Percentiles rank a stretch among this genome's conserved stretches.
phyloP scores from a whole-genome alignment of 1,284 basidiomycete species.

The Kwoniella shivajii region DNA sequence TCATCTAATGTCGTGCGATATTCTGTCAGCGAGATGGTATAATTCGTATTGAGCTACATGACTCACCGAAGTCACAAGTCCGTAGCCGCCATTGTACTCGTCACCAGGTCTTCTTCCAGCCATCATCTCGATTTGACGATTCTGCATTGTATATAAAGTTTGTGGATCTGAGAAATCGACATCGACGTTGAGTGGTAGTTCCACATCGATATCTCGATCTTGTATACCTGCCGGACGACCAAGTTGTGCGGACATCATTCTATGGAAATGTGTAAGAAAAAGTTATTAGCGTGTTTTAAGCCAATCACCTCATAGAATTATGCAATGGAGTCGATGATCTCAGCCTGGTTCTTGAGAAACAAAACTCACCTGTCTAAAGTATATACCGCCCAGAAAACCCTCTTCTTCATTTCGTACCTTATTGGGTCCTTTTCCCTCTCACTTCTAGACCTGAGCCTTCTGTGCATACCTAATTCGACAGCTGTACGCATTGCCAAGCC shows the following conservation, averaged over 20 bases:
- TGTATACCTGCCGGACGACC: slow-evolving; percentile 36
- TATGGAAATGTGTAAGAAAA: background rate
- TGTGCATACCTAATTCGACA: slow-evolving; percentile 35
- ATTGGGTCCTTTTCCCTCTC: slow-evolving; percentile 32
- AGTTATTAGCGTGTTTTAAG: background rate
- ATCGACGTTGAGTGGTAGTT: slow-evolving; percentile 36
- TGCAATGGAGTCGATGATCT: background rate
- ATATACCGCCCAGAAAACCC: slow-evolving; percentile 39
- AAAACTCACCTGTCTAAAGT: slow-evolving; percentile 34
- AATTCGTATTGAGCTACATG: background rate
- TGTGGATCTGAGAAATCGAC: slow-evolving; percentile 27
- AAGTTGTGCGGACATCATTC: slow-evolving; percentile 36
- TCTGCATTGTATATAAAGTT: slow-evolving; percentile 30
- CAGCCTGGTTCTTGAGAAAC: too few relatives aligned
- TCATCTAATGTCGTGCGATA: slow-evolving; percentile 20
- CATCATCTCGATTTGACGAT: slow-evolving; percentile 26
- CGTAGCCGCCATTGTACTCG: slow-evolving; percentile 31
- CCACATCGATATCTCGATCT: slow-evolving; percentile 40
- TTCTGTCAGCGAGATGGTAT: background rate
- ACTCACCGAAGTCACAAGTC: slow-evolving; percentile 29
- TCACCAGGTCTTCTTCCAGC: slow-evolving; percentile 23
- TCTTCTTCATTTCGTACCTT: slow-evolving; percentile 35
- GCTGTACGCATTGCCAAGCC: slow-evolving; percentile 37
- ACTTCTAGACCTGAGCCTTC: slow-evolving; percentile 22
- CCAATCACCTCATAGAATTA: background rate